phyloP scores from a whole-genome alignment of 2,329 filamentous ascomycete species.

The Fusarium chlamydosporum region DNA sequence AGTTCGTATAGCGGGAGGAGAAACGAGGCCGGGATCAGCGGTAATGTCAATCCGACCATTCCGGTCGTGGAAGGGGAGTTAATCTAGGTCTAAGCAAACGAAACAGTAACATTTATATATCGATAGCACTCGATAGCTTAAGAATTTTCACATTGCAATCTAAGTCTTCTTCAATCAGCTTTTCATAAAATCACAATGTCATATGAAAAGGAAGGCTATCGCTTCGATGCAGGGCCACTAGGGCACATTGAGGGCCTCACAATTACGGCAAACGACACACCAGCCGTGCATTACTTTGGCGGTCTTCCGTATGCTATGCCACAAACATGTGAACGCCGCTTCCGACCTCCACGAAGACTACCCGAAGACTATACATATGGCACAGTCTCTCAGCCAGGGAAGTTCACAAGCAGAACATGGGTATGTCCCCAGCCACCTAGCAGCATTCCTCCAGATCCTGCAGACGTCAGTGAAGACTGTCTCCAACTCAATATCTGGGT shows the following conservation, averaged over 20 bases:
- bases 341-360: background rate
- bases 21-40: too few relatives aligned
- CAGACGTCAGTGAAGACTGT: background rate
- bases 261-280: background rate
- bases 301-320: conserved; percentile 4
- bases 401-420: background rate
- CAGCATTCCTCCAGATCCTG: background rate
- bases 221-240: background rate
- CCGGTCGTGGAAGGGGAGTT: too few relatives aligned
- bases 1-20: too few relatives aligned
- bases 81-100: too few relatives aligned
- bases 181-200: too few relatives aligned
- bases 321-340: background rate
- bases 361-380: background rate
- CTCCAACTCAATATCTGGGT: conserved; percentile 11
- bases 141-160: too few relatives aligned
- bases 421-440: background rate
- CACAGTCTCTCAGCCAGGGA: background rate
- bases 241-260: background rate
- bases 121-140: too few relatives aligned
- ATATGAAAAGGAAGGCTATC: too few relatives aligned
- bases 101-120: too few relatives aligned
- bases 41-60: too few relatives aligned
- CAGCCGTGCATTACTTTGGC: background rate
- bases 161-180: too few relatives aligned